These are phyloP conservation scores for Scheffersomyces spartinae DNA, from an alignment of 805 yeast genomes.

Conservation along the genomic window DNA sequence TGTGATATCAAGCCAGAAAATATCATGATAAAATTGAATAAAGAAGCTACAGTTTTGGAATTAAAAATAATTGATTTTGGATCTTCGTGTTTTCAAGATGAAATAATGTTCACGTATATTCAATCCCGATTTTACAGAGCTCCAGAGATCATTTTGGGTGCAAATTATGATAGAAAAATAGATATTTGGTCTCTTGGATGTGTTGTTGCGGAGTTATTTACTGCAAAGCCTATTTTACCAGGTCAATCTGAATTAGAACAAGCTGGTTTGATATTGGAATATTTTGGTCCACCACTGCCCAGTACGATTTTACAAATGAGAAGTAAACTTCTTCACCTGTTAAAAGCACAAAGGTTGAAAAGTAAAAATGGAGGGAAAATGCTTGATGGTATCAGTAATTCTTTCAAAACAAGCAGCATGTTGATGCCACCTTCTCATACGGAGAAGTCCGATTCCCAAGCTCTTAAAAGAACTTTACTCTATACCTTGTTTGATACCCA, in stretches of 20 bases:
- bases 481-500: slow-evolving; percentile 25
- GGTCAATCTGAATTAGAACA: slow-evolving; percentile 40
- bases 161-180: slow-evolving; percentile 41
- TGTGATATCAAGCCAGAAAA: slow-evolving; percentile 87
- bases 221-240: slow-evolving; percentile 32
- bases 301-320: slow-evolving; percentile 27
- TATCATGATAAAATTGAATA: slow-evolving; percentile 38
- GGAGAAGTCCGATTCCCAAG: no score
- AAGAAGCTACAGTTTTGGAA: slow-evolving; percentile 13
- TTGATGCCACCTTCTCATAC: no score
- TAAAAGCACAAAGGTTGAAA: slow-evolving; percentile 6
- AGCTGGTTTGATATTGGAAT: slow-evolving; percentile 28
- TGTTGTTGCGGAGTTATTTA: slow-evolving; percentile 24
- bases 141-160: slow-evolving; percentile 65
- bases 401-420: no score
- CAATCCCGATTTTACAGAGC: slow-evolving; percentile 68
- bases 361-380: slow-evolving; percentile 4
- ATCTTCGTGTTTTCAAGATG: slow-evolving; percentile 38
- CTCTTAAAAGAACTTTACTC: slow-evolving; percentile 21
- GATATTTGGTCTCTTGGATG: slow-evolving; percentile 43
- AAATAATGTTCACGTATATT: slow-evolving; percentile 37
- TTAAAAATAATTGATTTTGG: slow-evolving; percentile 80
- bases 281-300: slow-evolving; percentile 37
- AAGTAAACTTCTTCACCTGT: slow-evolving; percentile 16
- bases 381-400: not conserved